phyloP scores from a whole-genome alignment of 2,329 filamentous ascomycete genomes.

The Colletotrichum filicis region DNA sequence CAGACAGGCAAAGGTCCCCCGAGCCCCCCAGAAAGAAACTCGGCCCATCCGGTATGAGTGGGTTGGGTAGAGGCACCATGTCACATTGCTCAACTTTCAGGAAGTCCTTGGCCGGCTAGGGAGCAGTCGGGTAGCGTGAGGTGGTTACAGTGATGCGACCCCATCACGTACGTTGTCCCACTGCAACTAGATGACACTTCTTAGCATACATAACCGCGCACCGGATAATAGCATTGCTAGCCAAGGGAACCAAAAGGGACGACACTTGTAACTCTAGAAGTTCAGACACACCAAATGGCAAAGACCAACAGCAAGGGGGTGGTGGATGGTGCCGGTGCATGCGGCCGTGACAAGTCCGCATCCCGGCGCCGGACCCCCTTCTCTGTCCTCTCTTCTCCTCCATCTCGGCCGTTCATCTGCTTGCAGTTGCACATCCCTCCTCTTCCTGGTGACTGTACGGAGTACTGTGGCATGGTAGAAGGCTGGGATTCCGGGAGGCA shows the following conservation, averaged over 20 bases:
- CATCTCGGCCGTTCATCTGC: not conserved
- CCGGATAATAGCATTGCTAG: not conserved
- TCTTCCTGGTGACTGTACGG: not conserved
- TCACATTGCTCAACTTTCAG: not conserved
- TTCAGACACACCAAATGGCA: not conserved
- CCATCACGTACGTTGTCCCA: not conserved
- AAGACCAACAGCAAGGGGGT: not conserved
- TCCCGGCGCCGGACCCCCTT: not conserved
- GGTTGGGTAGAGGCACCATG: not conserved
- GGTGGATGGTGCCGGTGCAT: not conserved
- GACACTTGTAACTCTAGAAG: not conserved
- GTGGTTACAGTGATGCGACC: not conserved
- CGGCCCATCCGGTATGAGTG: not conserved
- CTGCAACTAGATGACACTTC: not conserved
- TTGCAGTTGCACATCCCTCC: not conserved
- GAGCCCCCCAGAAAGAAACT: not conserved
- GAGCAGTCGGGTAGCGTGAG: not conserved
- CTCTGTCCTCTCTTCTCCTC: not conserved
- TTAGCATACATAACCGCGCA: not conserved
- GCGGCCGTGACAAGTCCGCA: slow-evolving; percentile 8
- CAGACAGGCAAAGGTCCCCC: not conserved
- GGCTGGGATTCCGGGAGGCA: not conserved
- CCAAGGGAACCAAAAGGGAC: not conserved
- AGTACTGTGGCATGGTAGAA: not conserved
- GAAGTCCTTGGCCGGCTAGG: not conserved